Conservation (phyloP, 768 basidiomycete species). For the Mycena haematopus region DNA sequence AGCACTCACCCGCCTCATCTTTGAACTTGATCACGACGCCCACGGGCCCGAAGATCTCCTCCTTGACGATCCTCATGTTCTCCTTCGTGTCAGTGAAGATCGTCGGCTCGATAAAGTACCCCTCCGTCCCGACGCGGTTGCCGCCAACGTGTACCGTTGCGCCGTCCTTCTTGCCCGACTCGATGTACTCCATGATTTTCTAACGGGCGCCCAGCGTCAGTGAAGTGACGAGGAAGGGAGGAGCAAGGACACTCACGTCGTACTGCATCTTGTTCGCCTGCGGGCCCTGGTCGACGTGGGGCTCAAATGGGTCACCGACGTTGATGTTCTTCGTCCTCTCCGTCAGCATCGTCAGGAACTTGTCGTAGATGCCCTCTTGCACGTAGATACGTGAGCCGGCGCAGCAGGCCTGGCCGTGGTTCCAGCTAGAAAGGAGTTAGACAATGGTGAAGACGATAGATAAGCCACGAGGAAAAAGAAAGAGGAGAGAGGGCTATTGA, state of each 20-base stretch:
- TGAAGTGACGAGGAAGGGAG: not conserved
- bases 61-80: slow-evolving; percentile 77
- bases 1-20: slow-evolving; percentile 44
- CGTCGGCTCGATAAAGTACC: slow-evolving; percentile 77
- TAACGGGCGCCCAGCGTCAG: slow-evolving; percentile 31
- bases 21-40: slow-evolving; percentile 76
- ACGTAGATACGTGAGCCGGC: slow-evolving; percentile 86
- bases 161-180: slow-evolving; percentile 74
- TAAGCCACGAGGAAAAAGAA: not conserved
- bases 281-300: slow-evolving; percentile 65
- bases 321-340: slow-evolving; percentile 55
- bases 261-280: slow-evolving; percentile 60
- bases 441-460: not conserved
- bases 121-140: slow-evolving; percentile 52
- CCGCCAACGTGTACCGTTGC: slow-evolving; percentile 74
- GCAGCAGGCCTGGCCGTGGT: slow-evolving; percentile 79
- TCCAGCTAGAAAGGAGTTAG: slow-evolving; percentile 46
- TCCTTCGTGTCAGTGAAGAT: slow-evolving; percentile 71
- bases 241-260: slow-evolving; percentile 37
- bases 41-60: slow-evolving; percentile 86
- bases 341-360: slow-evolving; percentile 67
- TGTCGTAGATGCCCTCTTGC: slow-evolving; percentile 79
- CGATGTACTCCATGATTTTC: slow-evolving; percentile 82
- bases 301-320: slow-evolving; percentile 63
- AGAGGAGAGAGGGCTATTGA: not conserved